Evolutionary conservation across 2,329 filamentous ascomycete species (phyloP).

Genomic region (Lecanoromycetidae sp.): DNA sequence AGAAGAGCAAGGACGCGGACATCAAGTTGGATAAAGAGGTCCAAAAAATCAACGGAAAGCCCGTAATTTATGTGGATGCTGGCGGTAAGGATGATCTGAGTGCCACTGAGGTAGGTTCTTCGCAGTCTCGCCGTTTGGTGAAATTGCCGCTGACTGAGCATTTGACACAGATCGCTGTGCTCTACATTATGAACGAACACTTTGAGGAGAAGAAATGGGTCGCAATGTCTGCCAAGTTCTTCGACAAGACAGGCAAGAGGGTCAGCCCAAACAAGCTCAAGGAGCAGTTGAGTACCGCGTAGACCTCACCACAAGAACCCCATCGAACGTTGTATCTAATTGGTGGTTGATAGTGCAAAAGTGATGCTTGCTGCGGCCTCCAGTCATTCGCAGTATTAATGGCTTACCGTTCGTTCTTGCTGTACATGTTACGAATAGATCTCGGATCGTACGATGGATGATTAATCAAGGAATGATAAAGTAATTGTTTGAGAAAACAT

Average conservation of each 20-base stretch:
- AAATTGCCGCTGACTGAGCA: not conserved
- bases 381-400: no score
- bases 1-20: no score
- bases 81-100: conserved; percentile 17
- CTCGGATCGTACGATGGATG: not conserved
- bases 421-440: no score
- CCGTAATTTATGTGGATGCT: conserved; percentile 22
- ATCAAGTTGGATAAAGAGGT: no score
- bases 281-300: conserved; percentile 27
- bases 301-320: no score
- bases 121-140: not conserved
- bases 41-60: conserved; percentile 11
- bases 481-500: no score
- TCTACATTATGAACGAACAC: conserved; percentile 33
- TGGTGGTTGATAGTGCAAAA: no score
- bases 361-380: no score
- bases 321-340: no score
- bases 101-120: conserved; percentile 12
- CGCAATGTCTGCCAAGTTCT: conserved; percentile 36
- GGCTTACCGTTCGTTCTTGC: no score
- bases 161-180: conserved; percentile 19
- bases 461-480: not conserved
- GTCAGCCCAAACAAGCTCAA: conserved; percentile 33
- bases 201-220: conserved; percentile 36
- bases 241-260: conserved; percentile 36